Evolutionary conservation across 768 basidiomycete genomes (phyloP), one percentile per base, ranked within the genome.

Genomic region (Obba rivulosa): DNA sequence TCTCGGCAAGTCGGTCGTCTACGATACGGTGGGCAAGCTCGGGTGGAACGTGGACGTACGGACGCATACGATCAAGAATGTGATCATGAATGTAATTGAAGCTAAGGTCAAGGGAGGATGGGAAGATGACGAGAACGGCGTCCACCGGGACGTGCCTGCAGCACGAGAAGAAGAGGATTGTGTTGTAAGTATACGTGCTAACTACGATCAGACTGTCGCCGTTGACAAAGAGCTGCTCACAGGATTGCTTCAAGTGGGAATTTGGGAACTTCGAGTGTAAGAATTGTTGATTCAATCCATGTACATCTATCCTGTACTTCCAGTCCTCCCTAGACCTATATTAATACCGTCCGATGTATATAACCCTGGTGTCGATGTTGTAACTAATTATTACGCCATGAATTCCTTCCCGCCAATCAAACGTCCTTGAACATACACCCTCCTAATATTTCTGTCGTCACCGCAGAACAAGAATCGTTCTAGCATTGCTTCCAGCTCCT

Each of bases 401-500:
- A 44, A 65, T 41, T 69, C 71, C 41, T 67, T 72, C 11, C 94
- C 94, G 9, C 91, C 93, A 31, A 97, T 79, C 31, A 80, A 63
- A 38, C 70, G 65, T 1, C 94, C 93, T 58, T 88, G 83, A 14
- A 98, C 93, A 59, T 83, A 93, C 17, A 97, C 93, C 48, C 74
- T 72, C 43, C 68, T 68, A 48, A 96, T 82, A 66, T 92, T 94
- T 61, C 91, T 73, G 61, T 90, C 83, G 63, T 95, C 92, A 7
- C 90, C 92, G 36, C 81, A 81, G 60, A 91, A 92, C 54, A 95
- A 69, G 66, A 94, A 92, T 51, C 81, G 75, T 68, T 96, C 93
- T 56, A 97, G 71, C 65, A 79, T 70, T 40, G 67, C 72, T 51
- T 79, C 75, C 47, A 91, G 61, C 16, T 66, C 58, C 48, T 64